Conservation (phyloP, 305 asterid species). For the Vinca major region DNA sequence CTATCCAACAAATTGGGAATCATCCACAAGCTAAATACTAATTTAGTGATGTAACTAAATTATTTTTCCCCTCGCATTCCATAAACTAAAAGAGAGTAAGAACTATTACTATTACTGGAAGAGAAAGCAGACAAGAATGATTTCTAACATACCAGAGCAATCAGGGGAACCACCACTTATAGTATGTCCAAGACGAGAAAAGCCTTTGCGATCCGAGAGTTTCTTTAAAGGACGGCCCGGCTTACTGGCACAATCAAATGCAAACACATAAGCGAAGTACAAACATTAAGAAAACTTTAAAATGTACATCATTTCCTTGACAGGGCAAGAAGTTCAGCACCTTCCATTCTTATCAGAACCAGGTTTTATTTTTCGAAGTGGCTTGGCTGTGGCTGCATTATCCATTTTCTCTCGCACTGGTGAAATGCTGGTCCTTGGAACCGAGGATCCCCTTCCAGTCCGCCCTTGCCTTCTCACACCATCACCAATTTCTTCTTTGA, state of each 20-base stretch:
- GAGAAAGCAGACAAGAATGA: background rate
- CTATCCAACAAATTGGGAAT: background rate
- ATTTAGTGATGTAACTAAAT: background rate
- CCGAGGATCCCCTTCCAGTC: constrained; percentile 69
- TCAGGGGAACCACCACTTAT: constrained; percentile 76
- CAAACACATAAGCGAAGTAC: constrained; percentile 17
- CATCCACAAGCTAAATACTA: background rate
- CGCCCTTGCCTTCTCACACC: constrained; percentile 90
- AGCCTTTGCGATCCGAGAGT: constrained; percentile 75
- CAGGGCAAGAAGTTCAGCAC: constrained; percentile 32
- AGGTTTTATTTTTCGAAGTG: constrained; percentile 56
- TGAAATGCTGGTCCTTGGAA: constrained; percentile 77
- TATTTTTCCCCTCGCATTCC: background rate
- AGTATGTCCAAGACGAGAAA: constrained; percentile 70
- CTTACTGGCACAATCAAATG: constrained; percentile 51
- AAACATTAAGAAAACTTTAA: constrained; percentile 9
- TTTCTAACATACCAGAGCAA: constrained; percentile 51
- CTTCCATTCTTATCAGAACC: constrained; percentile 80
- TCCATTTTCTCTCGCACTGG: constrained; percentile 73
- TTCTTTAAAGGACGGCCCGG: constrained; percentile 89
- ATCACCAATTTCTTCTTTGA: constrained; percentile 67
- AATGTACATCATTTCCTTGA: constrained; percentile 8
- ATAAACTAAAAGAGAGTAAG: background rate
- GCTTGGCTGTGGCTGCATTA: constrained; percentile 49
- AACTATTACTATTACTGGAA: background rate